A percentile compares a stretch with the other conserved stretches of the same genome.
These are phyloP conservation scores for Colletotrichum sp. DNA, from an alignment of 2,329 filamentous ascomycete genomes.

Conservation along the genomic window DNA sequence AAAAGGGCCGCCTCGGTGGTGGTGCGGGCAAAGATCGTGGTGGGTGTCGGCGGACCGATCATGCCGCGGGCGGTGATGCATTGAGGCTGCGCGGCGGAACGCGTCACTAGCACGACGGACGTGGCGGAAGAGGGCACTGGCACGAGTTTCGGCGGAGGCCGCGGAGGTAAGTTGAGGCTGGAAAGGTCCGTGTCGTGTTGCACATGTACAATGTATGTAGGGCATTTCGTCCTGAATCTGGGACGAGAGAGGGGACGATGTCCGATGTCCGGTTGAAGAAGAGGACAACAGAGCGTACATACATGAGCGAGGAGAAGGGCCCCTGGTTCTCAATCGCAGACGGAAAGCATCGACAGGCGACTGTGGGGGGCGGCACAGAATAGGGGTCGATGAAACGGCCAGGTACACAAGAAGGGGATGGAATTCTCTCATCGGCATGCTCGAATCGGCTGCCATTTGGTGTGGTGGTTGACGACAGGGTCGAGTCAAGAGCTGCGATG, in stretches of 20 bases:
- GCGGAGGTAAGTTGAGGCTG: constrained; percentile 7
- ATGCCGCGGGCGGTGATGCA: constrained; percentile 15
- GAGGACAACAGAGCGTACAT: neutral
- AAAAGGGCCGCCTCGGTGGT: neutral
- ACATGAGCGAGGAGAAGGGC: neutral
- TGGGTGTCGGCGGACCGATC: constrained; percentile 6
- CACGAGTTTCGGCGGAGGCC: constrained; percentile 19
- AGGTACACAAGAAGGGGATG: neutral
- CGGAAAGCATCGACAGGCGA: constrained; percentile 9
- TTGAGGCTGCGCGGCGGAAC: constrained; percentile 17
- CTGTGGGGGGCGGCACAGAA: neutral
- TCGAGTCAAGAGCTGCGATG: constrained; percentile 20
- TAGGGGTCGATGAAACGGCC: constrained; percentile 15
- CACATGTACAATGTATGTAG: constrained; percentile 5
- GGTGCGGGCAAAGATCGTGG: neutral
- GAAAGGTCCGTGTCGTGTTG: constrained; percentile 16
- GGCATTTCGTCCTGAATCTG: constrained; percentile 19
- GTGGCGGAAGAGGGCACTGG: constrained; percentile 18
- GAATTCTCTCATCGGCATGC: constrained; percentile 9
- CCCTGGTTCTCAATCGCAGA: constrained; percentile 3
- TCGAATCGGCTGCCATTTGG: neutral
- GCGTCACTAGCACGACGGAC: constrained; percentile 9
- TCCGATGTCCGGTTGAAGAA: constrained; percentile 2
- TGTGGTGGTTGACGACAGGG: neutral
- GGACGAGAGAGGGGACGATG: constrained; percentile 17